Percentiles rank a stretch among this genome's conserved stretches.
These are phyloP conservation scores for Brassica incana DNA, from an alignment of 345 rosid species.

Conservation along the genomic window DNA sequence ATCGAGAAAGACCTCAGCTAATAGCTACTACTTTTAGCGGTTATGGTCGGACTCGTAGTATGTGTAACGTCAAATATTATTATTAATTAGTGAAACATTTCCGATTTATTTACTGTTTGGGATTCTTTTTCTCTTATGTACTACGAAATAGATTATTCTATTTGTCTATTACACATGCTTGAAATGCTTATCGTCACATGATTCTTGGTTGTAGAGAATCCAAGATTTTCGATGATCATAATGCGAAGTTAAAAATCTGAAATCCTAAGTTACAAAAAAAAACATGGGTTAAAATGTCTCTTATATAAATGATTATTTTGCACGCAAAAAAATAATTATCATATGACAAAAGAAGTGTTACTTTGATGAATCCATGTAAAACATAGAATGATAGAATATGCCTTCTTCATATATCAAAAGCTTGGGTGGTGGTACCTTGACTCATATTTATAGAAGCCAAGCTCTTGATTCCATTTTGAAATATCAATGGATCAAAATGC, in stretches of 20 bases:
- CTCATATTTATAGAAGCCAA: not conserved
- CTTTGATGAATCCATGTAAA: slow-evolving; percentile 19
- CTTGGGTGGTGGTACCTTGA: not conserved
- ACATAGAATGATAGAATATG: not conserved
- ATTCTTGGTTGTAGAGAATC: not conserved
- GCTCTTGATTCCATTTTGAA: not conserved
- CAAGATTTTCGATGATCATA: slow-evolving; percentile 3
- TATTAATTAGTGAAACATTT: not conserved
- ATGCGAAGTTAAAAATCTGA: not conserved
- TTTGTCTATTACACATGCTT: not conserved
- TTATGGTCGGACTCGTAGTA: slow-evolving; percentile 17
- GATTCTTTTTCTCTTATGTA: not conserved
- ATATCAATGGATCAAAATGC: not conserved
- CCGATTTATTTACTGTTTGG: not conserved
- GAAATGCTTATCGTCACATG: not conserved
- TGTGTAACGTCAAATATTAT: slow-evolving; percentile 15
- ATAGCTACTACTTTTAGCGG: not conserved
- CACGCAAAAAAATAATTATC: not conserved
- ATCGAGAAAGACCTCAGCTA: not conserved
- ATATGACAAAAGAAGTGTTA: not conserved
- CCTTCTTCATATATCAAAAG: not conserved
- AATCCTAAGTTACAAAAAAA: no score
- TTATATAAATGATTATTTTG: not conserved
- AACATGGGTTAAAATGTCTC: not conserved
- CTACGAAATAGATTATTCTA: not conserved